Percentiles rank a stretch among this genome's conserved stretches.
These are phyloP conservation scores for Zea mays DNA, from an alignment of 176 grass and related monocot species.

Conservation along the genomic window DNA sequence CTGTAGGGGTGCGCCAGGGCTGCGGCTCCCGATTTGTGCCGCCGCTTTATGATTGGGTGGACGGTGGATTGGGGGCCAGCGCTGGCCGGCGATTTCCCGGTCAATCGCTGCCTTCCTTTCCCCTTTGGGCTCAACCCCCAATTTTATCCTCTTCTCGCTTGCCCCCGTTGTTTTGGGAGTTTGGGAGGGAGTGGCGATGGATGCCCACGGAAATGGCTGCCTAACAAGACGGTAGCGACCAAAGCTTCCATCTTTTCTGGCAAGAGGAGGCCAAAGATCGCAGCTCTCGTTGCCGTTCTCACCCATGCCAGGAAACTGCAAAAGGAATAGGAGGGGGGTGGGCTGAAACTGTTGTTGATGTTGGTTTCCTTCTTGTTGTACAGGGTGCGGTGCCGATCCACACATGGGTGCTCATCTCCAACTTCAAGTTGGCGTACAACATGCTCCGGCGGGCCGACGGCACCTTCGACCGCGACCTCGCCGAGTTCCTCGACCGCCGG, in stretches of 20 bases:
- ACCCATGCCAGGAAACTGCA: conserved; percentile 28
- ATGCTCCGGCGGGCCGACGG: conserved; percentile 89
- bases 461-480: conserved; percentile 89
- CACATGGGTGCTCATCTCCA: conserved; percentile 97
- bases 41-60: conserved; percentile 42
- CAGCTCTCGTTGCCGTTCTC: conserved; percentile 41
- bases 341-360: neutral
- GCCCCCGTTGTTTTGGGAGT: conserved; percentile 36
- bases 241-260: conserved; percentile 55
- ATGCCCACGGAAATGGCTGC: conserved; percentile 41
- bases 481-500: conserved; percentile 77
- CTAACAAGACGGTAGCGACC: conserved; percentile 29
- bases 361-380: conserved; percentile 17
- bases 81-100: conserved; percentile 41
- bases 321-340: conserved; percentile 25
- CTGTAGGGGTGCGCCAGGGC: conserved; percentile 16
- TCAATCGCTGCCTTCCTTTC: conserved; percentile 60
- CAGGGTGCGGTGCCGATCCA: conserved; percentile 88
- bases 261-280: conserved; percentile 23
- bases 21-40: conserved; percentile 31
- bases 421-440: conserved; percentile 96
- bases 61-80: conserved; percentile 39
- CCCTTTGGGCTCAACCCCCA: conserved; percentile 56
- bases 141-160: conserved; percentile 44
- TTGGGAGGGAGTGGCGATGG: neutral